phyloP scores from a whole-genome alignment of 768 basidiomycete genomes.

The Suillus plorans region DNA sequence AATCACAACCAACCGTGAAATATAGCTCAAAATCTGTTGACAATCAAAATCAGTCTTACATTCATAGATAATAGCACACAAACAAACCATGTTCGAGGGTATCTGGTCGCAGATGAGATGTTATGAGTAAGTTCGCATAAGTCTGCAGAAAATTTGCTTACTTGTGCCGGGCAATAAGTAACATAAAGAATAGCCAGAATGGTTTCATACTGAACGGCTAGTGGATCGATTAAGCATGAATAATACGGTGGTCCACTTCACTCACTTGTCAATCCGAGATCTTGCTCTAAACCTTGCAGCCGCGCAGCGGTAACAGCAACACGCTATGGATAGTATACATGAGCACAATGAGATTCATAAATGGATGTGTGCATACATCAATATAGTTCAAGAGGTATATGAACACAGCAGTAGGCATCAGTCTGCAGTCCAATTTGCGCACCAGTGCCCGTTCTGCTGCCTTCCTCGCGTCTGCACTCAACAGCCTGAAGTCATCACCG shows the following conservation, averaged over 20 bases:
- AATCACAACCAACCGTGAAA: constrained; percentile 43
- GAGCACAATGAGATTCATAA: neutral
- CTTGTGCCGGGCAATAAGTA: constrained; percentile 56
- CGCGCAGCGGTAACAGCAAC: constrained; percentile 38
- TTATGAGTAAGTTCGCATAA: neutral
- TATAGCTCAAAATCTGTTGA: constrained; percentile 52
- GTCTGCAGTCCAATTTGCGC: constrained; percentile 27
- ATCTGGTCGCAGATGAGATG: constrained; percentile 32
- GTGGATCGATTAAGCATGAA: neutral
- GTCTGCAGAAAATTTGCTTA: neutral
- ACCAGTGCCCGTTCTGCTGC: constrained; percentile 24
- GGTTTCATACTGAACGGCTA: constrained; percentile 53
- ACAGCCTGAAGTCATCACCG: constrained; percentile 13
- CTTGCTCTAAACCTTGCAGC: constrained; percentile 39
- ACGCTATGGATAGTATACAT: constrained; percentile 25
- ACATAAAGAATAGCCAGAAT: constrained; percentile 55
- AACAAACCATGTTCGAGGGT: constrained; percentile 62
- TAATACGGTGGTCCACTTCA: neutral
- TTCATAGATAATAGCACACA: neutral
- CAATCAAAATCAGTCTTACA: neutral
- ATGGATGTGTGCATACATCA: constrained; percentile 13
- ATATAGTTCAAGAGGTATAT: constrained; percentile 30
- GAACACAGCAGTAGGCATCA: constrained; percentile 27
- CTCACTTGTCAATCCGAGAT: constrained; percentile 35
- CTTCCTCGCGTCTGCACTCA: constrained; percentile 12